Conservation (phyloP, 345 rosid genomes). For the Eucalyptus microcorys region DNA sequence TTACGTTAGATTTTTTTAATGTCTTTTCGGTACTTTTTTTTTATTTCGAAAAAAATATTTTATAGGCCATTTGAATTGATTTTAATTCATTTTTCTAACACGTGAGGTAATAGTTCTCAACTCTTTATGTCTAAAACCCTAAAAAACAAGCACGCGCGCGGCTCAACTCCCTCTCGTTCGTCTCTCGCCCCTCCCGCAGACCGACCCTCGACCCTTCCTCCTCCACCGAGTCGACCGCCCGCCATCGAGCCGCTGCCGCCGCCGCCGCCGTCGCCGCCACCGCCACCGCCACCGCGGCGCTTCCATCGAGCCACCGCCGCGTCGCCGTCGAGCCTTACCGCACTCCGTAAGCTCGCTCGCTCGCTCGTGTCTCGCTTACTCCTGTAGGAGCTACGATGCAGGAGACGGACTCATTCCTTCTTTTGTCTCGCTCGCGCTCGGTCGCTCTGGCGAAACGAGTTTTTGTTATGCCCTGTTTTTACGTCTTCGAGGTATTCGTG, state of each 20-base stretch:
- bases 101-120: too few species aligned
- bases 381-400: neutral
- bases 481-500: neutral
- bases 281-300: neutral
- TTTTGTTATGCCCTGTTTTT: neutral
- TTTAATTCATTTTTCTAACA: too few species aligned
- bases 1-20: too few species aligned
- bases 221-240: neutral
- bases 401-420: neutral
- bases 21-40: too few species aligned
- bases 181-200: neutral
- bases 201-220: neutral
- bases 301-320: neutral
- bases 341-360: neutral
- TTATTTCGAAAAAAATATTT: too few species aligned
- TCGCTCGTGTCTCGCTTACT: neutral
- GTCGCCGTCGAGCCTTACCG: neutral
- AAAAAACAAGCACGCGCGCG: neutral
- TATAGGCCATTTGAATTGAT: too few species aligned
- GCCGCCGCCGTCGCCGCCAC: neutral
- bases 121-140: neutral
- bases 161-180: neutral
- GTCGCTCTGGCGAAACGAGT: neutral
- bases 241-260: neutral
- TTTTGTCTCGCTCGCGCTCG: neutral